Base-by-base conservation (phyloP, 169 alveolate genomes). In the Plasmodium berghei region DNA sequence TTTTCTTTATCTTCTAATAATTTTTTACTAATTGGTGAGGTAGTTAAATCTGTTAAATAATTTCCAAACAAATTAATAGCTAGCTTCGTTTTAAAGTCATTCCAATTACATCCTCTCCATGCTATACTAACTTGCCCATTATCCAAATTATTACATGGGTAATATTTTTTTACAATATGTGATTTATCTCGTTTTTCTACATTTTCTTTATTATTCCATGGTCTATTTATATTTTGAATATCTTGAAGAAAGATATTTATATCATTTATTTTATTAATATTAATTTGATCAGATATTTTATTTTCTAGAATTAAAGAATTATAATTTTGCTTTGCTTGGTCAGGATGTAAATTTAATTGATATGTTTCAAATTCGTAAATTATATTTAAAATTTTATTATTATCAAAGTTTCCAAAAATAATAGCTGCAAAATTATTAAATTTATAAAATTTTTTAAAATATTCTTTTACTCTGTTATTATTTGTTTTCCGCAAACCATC, bases 61-160 rank as follows among this genome's bases (percentile, higher is more conserved):
- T 88, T 92, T 2, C 96, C 96, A 91, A 93, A 9, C 5, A 93
- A n/a, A 4, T 92, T 49, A 0, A 93, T 22, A 9, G 96, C 91
- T 42, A 92, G 49, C 22, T 59, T 73, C 9, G 72, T 28, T 73
- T 93, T 89, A 54, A 85, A 89, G 12, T 91, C 93, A 0, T 64
- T 16, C 95, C 95, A 93, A 2, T 26, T 18, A 9, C 95, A 94
- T 5, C 96, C 96, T 62, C 96, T 88, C 96, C 96, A 93, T 9
- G 94, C 90, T 52, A 93, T 54, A 14, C 89, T 89, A 49, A 87
- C 87, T 16, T 70, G 83, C 0, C 96, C 96, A 56, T 64, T 64
- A 49, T 93, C 92, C 73, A 92, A 92, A 45, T 92, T 93, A 28
- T 93, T 94, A 28, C 93, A 85, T 18, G 96, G 96, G 62, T 89